A percentile compares a stretch with the other conserved stretches of the same genome.
Evolutionary conservation across 164 flowering plant genomes (phyloP).

Genomic region (Akebia trifoliata): DNA sequence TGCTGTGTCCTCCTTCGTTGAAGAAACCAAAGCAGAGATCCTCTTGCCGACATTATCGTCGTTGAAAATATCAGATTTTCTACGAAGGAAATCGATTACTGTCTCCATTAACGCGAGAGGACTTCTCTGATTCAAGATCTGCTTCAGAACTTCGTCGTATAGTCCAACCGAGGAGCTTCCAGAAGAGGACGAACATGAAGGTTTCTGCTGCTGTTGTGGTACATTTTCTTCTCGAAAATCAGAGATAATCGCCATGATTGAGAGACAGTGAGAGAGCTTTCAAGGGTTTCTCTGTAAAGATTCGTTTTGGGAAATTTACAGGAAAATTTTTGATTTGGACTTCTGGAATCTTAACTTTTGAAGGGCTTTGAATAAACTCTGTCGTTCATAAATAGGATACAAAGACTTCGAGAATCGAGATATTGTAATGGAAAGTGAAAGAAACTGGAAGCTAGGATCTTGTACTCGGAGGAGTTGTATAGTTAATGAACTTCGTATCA

Average conservation of each 20-base stretch:
- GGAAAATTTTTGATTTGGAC: no score
- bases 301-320: no score
- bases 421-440: no score
- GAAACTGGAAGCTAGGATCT: no score
- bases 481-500: no score
- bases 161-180: background rate
- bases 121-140: background rate
- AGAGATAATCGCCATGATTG: constrained; percentile 8
- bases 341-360: no score
- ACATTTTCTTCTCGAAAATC: background rate
- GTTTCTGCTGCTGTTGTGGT: background rate
- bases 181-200: background rate
- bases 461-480: no score
- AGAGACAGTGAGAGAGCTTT: no score
- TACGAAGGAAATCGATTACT: constrained; percentile 3
- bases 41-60: constrained; percentile 1
- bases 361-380: no score
- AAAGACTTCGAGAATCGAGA: no score
- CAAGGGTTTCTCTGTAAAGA: no score
- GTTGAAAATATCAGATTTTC: constrained; percentile 3
- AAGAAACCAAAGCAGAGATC: background rate
- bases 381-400: no score
- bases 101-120: background rate
- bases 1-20: background rate
- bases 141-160: background rate